Evolutionary conservation across 2,329 filamentous ascomycete genomes (phyloP), one percentile per base, ranked within the genome.

Genomic region (Dothiorella sarmentorum): DNA sequence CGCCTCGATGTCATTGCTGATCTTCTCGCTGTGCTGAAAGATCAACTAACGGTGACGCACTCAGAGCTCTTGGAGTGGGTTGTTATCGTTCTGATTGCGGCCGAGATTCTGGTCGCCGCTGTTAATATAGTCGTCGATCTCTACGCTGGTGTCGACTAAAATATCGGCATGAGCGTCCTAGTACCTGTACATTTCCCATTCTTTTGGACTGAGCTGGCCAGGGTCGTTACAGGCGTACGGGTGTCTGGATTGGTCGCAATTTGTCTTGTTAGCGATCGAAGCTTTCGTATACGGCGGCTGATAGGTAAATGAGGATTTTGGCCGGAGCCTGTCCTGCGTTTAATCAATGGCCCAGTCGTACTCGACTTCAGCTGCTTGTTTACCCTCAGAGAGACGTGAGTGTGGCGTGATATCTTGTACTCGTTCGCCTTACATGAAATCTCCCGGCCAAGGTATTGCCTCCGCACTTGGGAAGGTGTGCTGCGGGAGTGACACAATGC

Each of bases 111-210:
- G 7, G 91, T 97, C 47, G 92, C 92, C 1, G 89, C 85, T 17
- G 88, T 97, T 67, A 97, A 97, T 73, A 97, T 99, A 63, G 83
- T 97, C 27, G 94, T 97, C 31, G 94, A 97, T 73, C 71, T 97
- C 64, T 95, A 95, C 68, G 91, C 89, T 59, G 82, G 82, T 57
- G 76, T 84, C 40, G 81, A 86, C 63, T 84, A 75, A 64, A 15
- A 13, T 15, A 29, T 20, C 15, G 6, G 35, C 2, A 38, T 4
- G 3, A 42, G 15, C 10, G 9, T 51, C 15, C 2, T 42, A 27
- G 17, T 22, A 51, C 27, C 38, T 60, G 51, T 60, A 51, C 35
- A 60, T 49, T 31, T 26, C 35, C 26, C 18, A 13, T 44, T 29
- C 3, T 53, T 35, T 37, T 18, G 20, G 35, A 29, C n/a, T 53